Conservation (phyloP, 495 filamentous ascomycete genomes). For the Trichoderma virens region DNA sequence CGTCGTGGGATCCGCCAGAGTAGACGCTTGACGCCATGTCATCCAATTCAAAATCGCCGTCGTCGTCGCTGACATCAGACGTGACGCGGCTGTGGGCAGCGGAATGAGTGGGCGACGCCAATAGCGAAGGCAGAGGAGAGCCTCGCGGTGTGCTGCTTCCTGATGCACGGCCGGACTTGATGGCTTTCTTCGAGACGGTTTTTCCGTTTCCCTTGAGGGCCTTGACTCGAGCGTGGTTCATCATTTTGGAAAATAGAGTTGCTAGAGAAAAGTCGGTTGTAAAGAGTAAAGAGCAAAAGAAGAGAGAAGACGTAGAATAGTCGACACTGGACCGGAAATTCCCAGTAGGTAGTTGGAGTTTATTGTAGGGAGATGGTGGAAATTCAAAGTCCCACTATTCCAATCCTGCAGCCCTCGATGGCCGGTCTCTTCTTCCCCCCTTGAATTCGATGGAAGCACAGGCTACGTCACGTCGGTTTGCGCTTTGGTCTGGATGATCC, state of each 20-base stretch:
- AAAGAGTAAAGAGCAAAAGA: not conserved
- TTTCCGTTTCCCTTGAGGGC: constrained; percentile 76
- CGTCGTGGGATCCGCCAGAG: constrained; percentile 52
- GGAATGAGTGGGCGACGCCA: constrained; percentile 33
- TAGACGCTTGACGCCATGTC: constrained; percentile 17
- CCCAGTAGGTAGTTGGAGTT: not conserved
- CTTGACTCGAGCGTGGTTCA: constrained; percentile 76
- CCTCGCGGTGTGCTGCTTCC: constrained; percentile 25
- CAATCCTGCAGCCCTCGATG: not conserved
- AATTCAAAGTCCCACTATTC: not conserved
- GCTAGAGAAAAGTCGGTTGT: not conserved
- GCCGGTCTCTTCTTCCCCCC: not conserved
- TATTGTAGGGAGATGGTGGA: not conserved
- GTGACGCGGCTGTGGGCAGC: constrained; percentile 51
- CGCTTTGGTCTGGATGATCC: constrained; percentile 1
- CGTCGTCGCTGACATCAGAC: constrained; percentile 38
- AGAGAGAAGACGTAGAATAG: not conserved
- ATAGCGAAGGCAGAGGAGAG: constrained; percentile 17
- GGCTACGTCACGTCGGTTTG: constrained; percentile 10
- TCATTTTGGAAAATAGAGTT: constrained; percentile 24
- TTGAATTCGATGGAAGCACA: not conserved
- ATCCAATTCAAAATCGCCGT: constrained; percentile 26
- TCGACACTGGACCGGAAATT: not conserved
- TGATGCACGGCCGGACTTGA: constrained; percentile 56
- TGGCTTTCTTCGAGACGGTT: constrained; percentile 86